Base-by-base conservation (phyloP, 2,329 filamentous ascomycete species). In the Metarhizium anisopliae region DNA sequence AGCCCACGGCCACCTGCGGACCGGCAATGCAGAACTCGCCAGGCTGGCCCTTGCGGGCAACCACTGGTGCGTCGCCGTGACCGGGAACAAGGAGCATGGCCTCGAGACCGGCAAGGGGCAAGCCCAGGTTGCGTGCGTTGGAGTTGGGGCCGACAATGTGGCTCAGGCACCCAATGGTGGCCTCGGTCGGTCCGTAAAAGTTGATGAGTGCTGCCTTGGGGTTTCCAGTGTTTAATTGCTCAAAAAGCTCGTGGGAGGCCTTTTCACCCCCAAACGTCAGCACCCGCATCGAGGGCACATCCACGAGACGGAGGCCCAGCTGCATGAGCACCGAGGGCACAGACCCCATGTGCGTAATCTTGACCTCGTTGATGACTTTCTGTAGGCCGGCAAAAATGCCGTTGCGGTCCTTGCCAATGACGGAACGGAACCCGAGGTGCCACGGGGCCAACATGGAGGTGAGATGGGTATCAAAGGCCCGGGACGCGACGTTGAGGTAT, bases 211-310 rank as follows among this genome's bases (percentile, higher is more conserved):
- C 53, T 25, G 35, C 55, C 35, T 57, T 32, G 32, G 32, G 32
- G 32, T 8, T 32, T 32, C 32, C 32, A 8, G 32, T 8, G 32
- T 32, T 32, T 8, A 32, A 32, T 8, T 32, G 32, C 8, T 84
- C 79, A 32, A 86, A 72, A 56, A 86, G 84, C 53, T 85, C 83
- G 63, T 84, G 81, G 59, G 82, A 84, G n/a, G 86, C 69, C 58
- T 80, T 77, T 61, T 87, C 84, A 6, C 84, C 84, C 51, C 84
- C 84, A 3, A 83, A 84, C 55, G 86, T 86, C 63, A 87, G 84
- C 2, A 86, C 79, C 30, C 82, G 78, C 2, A 87, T 69, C 20
- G 74, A 80, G 35, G 84, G 83, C 3, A 84, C 80, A 57, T 85
- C 79, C 29, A 81, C 73, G 6, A 82, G 84, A 45, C 45, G 57